A percentile compares a stretch with the other conserved stretches of the same genome.
Evolutionary conservation across 2,329 filamentous ascomycete species (phyloP).

Genomic region (Botrytis paeoniae): DNA sequence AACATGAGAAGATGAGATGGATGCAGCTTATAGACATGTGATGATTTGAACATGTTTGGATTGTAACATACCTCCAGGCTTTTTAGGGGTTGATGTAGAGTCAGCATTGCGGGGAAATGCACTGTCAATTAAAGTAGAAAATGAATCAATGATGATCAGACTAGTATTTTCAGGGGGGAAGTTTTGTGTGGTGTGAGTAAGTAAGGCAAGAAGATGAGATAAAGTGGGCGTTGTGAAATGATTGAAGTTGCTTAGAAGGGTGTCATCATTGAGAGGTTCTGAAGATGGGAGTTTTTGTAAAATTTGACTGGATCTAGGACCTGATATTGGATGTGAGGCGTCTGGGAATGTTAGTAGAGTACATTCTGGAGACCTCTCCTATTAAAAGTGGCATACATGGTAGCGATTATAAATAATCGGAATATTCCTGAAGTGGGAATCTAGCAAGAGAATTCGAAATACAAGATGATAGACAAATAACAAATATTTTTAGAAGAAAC

Average conservation of each 20-base stretch:
- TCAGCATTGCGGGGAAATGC: slow-evolving; percentile 65
- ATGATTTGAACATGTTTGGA: background rate
- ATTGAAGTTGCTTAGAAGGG: slow-evolving; percentile 52
- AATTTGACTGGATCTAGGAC: slow-evolving; percentile 48
- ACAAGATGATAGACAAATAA: background rate
- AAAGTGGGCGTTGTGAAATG: slow-evolving; percentile 61
- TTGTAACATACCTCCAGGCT: slow-evolving; percentile 29
- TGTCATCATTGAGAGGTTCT: background rate
- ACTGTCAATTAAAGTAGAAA: slow-evolving; percentile 73
- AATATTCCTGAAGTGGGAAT: background rate
- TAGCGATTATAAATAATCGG: background rate
- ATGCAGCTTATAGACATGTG: background rate
- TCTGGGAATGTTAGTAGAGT: slow-evolving; percentile 28
- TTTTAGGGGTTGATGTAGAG: slow-evolving; percentile 25
- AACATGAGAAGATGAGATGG: background rate
- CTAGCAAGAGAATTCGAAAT: background rate
- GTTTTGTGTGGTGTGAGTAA: slow-evolving; percentile 61
- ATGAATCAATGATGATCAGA: slow-evolving; percentile 73
- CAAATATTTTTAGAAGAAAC: background rate
- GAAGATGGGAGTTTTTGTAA: slow-evolving; percentile 32
- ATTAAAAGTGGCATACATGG: background rate
- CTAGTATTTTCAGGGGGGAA: slow-evolving; percentile 62
- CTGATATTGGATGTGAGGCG: slow-evolving; percentile 43
- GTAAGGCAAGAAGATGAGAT: slow-evolving; percentile 67
- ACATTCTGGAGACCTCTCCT: background rate